phyloP scores from a whole-genome alignment of 2,329 filamentous ascomycete species.

The Dothideomycetidae sp. region DNA sequence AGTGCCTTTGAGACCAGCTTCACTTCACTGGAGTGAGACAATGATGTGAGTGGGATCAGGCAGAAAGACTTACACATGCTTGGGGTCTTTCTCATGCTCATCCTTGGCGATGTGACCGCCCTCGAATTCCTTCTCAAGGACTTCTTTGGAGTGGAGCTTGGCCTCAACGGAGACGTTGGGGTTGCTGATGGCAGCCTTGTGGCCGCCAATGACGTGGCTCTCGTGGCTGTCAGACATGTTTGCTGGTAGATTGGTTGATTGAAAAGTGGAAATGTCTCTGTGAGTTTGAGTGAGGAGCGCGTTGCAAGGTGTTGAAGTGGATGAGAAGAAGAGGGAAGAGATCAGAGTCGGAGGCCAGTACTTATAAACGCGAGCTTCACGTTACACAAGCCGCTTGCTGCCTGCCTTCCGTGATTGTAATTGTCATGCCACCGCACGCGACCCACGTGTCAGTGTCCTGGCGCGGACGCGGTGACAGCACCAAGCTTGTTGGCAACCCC shows the following conservation, averaged over 20 bases:
- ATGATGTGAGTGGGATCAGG: neutral
- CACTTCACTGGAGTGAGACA: slow-evolving; percentile 5
- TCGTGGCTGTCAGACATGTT: neutral
- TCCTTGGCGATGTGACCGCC: slow-evolving; percentile 1
- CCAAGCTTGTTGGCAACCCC: too few species aligned
- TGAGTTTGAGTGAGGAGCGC: neutral
- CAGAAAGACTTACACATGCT: slow-evolving; percentile 34
- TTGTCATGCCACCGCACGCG: too few species aligned
- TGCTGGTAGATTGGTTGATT: neutral
- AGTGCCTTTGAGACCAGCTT: slow-evolving; percentile 24
- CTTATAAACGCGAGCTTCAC: too few species aligned
- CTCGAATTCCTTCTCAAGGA: slow-evolving; percentile 38
- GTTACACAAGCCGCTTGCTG: too few species aligned
- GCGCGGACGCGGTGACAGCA: too few species aligned
- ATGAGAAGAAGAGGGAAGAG: neutral
- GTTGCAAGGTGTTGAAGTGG: neutral
- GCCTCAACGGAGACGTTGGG: slow-evolving; percentile 38
- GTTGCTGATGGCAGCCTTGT: slow-evolving; percentile 29
- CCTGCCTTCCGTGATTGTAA: too few species aligned
- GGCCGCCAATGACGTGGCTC: slow-evolving; percentile 24
- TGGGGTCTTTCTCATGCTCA: slow-evolving; percentile 36
- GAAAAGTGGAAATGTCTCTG: neutral
- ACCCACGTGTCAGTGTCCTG: too few species aligned
- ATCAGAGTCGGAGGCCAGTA: neutral
- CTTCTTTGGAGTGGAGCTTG: slow-evolving; percentile 40